Conservation (phyloP, 1,284 basidiomycete species). For the Chiua sp. region DNA sequence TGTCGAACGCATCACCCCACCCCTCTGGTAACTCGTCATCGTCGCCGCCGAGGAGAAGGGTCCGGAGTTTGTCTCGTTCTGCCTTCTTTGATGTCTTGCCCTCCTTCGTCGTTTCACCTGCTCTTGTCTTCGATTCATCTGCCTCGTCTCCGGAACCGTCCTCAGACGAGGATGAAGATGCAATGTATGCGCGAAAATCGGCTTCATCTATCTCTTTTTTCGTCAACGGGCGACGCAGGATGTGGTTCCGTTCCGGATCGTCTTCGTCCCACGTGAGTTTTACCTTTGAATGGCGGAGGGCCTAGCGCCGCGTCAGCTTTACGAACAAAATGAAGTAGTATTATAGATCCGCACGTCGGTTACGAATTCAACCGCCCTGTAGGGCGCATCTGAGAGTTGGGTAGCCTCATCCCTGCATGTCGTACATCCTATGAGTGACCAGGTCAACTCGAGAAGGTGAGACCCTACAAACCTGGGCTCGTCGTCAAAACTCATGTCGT, state of each 20-base stretch:
- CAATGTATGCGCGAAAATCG: slow-evolving; percentile 87
- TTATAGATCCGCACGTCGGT: slow-evolving; percentile 76
- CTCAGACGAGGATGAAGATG: slow-evolving; percentile 72
- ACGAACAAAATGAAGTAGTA: neutral
- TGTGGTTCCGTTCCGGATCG: slow-evolving; percentile 85
- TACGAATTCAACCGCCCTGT: slow-evolving; percentile 90
- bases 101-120: neutral
- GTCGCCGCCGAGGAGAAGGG: slow-evolving; percentile 69
- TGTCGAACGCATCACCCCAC: slow-evolving; percentile 59
- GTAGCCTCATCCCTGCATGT: slow-evolving; percentile 79
- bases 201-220: slow-evolving; percentile 88
- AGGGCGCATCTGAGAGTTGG: slow-evolving; percentile 65
- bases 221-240: slow-evolving; percentile 81
- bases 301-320: slow-evolving; percentile 52
- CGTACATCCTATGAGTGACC: neutral
- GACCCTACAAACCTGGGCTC: slow-evolving; percentile 63
- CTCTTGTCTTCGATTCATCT: neutral
- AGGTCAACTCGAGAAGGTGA: neutral
- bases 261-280: slow-evolving; percentile 99
- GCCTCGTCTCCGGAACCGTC: slow-evolving; percentile 50
- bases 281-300: slow-evolving; percentile 97
- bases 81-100: slow-evolving; percentile 46
- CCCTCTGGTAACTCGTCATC: slow-evolving; percentile 76
- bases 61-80: slow-evolving; percentile 70
- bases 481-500: slow-evolving; percentile 90